Evolutionary conservation across 495 filamentous ascomycete genomes (phyloP).

Genomic region (Cetradonia linearis): DNA sequence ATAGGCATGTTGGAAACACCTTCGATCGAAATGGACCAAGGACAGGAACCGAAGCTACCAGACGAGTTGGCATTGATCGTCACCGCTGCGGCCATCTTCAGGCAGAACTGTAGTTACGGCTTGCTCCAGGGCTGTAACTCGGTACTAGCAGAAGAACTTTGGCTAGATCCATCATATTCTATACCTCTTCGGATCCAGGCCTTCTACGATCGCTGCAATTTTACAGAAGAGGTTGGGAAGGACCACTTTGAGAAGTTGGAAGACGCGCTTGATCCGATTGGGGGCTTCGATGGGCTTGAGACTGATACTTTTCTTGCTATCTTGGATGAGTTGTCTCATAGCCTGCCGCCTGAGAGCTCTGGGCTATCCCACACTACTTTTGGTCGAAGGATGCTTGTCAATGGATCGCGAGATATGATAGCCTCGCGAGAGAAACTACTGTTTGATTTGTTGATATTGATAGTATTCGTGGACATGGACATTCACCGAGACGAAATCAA

Average conservation of each 20-base stretch:
- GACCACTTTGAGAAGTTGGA: slow-evolving; percentile 46
- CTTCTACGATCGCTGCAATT: slow-evolving; percentile 61
- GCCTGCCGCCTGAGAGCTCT: slow-evolving; percentile 37
- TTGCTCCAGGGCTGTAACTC: slow-evolving; percentile 50
- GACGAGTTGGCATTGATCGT: slow-evolving; percentile 39
- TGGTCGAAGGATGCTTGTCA: slow-evolving; percentile 61
- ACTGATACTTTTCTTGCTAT: slow-evolving; percentile 43
- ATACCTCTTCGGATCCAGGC: slow-evolving; percentile 57
- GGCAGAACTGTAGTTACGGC: slow-evolving; percentile 46
- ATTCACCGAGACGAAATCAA: slow-evolving; percentile 56
- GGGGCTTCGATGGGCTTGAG: slow-evolving; percentile 45
- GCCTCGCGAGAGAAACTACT: slow-evolving; percentile 57
- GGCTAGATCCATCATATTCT: slow-evolving; percentile 53
- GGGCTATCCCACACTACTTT: slow-evolving; percentile 49
- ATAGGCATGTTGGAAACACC: slow-evolving; percentile 16
- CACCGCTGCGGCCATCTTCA: slow-evolving; percentile 49
- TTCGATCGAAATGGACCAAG: slow-evolving; percentile 21
- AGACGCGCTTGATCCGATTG: slow-evolving; percentile 39
- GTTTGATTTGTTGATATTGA: slow-evolving; percentile 69
- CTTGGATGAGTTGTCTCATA: slow-evolving; percentile 34
- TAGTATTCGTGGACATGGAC: slow-evolving; percentile 73
- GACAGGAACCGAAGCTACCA: slow-evolving; percentile 19
- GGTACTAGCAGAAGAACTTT: slow-evolving; percentile 57
- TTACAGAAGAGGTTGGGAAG: slow-evolving; percentile 63
- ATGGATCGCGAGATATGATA: slow-evolving; percentile 68